These are phyloP conservation scores for Aspergillus avenaceus DNA, from an alignment of 495 filamentous ascomycete genomes.

Conservation along the genomic window DNA sequence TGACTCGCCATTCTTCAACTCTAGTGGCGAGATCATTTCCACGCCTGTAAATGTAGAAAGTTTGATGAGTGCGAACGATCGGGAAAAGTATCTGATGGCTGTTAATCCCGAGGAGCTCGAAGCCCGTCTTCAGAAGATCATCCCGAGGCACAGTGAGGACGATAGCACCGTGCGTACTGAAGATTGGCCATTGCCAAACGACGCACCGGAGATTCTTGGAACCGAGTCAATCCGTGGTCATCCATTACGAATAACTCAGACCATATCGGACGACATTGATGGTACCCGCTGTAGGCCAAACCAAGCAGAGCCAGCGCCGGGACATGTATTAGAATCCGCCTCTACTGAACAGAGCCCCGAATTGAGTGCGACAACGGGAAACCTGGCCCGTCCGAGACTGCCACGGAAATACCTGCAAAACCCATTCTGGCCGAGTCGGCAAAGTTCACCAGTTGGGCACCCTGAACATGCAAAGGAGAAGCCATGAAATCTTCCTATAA, in stretches of 20 bases:
- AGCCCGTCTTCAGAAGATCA: conserved; percentile 4
- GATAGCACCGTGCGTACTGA: neutral
- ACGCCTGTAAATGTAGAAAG: conserved; percentile 76
- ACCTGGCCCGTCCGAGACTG: neutral
- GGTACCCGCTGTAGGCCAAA: neutral
- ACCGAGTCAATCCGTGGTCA: neutral
- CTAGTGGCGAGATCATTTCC: conserved; percentile 60
- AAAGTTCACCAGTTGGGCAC: neutral
- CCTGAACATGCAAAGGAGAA: conserved; percentile 5
- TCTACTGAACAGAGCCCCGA: neutral
- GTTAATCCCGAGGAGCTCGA: conserved; percentile 50
- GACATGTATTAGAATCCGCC: too few species aligned
- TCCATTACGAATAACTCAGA: neutral
- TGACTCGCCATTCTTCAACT: conserved; percentile 66
- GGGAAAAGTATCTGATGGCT: conserved; percentile 64
- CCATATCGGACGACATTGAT: neutral
- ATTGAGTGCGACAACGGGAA: neutral
- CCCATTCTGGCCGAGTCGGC: neutral
- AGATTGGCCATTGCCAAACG: neutral
- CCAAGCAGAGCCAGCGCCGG: too few species aligned
- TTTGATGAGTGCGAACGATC: conserved; percentile 76
- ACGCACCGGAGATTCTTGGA: neutral
- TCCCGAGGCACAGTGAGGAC: neutral
- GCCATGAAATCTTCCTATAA: too few species aligned
- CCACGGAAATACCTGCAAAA: neutral